phyloP scores from a whole-genome alignment of 2,329 filamentous ascomycete genomes.

The Colletotrichum godetiae region DNA sequence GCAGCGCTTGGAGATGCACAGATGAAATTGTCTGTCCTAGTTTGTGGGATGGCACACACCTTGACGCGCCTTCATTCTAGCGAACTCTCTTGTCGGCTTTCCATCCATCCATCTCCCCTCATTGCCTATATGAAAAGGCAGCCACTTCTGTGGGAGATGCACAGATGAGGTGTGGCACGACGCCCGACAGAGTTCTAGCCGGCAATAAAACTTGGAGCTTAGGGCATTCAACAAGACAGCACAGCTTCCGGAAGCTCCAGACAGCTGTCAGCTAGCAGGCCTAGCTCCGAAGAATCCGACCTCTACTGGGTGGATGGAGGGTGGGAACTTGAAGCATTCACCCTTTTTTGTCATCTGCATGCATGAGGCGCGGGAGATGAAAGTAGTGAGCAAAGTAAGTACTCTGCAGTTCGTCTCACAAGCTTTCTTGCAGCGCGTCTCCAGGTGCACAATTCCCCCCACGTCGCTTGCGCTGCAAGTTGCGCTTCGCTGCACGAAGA shows the following conservation, averaged over 20 bases:
- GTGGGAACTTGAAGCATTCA: slow-evolving; percentile 3
- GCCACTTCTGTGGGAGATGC: background rate
- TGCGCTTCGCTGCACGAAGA: slow-evolving; percentile 16
- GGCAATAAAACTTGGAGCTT: background rate
- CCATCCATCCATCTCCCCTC: background rate
- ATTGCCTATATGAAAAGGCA: background rate
- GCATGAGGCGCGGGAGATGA: background rate
- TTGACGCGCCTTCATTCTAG: background rate
- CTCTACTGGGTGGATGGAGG: background rate
- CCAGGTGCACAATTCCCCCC: slow-evolving; percentile 13
- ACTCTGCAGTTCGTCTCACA: slow-evolving; percentile 25
- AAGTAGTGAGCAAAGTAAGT: background rate
- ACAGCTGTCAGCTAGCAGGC: slow-evolving; percentile 6
- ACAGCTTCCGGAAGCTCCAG: background rate
- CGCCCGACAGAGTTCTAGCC: background rate
- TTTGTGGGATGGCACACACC: slow-evolving; percentile 12
- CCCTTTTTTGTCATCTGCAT: background rate
- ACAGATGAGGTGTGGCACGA: background rate
- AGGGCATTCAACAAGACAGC: background rate
- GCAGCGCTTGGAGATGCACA: slow-evolving; percentile 33
- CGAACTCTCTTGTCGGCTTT: slow-evolving; percentile 1
- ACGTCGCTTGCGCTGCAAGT: slow-evolving; percentile 20
- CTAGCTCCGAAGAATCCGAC: slow-evolving; percentile 1
- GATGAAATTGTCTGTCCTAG: slow-evolving; percentile 10
- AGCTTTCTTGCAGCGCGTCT: slow-evolving; percentile 28